phyloP scores from a whole-genome alignment of 2,329 filamentous ascomycete genomes.

The Metarhizium rileyi region DNA sequence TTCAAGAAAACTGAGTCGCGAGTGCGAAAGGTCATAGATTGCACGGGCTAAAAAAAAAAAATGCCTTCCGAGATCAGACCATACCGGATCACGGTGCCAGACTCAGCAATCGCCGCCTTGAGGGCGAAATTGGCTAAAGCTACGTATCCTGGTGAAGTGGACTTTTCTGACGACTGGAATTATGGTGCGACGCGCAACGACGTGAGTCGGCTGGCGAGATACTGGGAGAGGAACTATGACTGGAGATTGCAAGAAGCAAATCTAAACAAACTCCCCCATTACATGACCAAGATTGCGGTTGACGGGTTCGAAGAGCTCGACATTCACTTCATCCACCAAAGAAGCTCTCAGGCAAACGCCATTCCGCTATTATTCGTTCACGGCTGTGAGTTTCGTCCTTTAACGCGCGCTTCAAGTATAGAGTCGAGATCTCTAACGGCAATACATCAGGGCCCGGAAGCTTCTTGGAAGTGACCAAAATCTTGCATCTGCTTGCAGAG shows the following conservation, averaged over 20 bases:
- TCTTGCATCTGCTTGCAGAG: conserved; percentile 40
- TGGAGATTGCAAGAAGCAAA: conserved; percentile 50
- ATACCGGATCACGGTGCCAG: conserved; percentile 25
- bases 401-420: not conserved
- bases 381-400: conserved; percentile 10
- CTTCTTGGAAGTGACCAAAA: conserved; percentile 55
- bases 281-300: conserved; percentile 38
- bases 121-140: conserved; percentile 22
- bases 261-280: conserved; percentile 52
- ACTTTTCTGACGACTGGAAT: conserved; percentile 23
- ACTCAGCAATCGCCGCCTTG: conserved; percentile 19
- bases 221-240: conserved; percentile 42
- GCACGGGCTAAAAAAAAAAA: too few relatives aligned
- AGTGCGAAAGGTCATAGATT: too few relatives aligned
- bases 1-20: too few relatives aligned
- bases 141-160: conserved; percentile 19
- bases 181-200: conserved; percentile 23
- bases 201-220: conserved; percentile 23
- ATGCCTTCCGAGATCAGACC: conserved; percentile 16
- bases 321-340: conserved; percentile 56
- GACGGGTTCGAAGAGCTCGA: conserved; percentile 49
- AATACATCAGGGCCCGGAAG: conserved; percentile 46
- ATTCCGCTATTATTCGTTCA: conserved; percentile 52
- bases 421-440: not conserved
- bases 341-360: conserved; percentile 36